phyloP scores from a whole-genome alignment of 495 filamentous ascomycete species.

The Hyaloscypha bicolor region DNA sequence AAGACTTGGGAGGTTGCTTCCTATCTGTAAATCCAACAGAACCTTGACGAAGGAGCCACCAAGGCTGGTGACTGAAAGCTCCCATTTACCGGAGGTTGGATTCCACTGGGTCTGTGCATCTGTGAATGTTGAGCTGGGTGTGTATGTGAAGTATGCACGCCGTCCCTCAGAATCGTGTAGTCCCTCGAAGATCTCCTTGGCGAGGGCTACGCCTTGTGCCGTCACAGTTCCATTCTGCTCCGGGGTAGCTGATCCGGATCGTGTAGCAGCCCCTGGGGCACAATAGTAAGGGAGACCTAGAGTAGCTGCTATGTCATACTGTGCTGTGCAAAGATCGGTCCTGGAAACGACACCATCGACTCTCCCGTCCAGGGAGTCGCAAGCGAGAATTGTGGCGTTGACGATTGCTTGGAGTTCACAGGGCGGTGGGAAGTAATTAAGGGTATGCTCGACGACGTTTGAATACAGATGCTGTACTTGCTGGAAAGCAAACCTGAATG shows the following conservation, averaged over 20 bases:
- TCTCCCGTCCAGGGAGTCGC: constrained; percentile 44
- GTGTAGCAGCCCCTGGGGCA: constrained; percentile 35
- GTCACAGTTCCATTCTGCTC: constrained; percentile 49
- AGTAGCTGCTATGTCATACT: constrained; percentile 46
- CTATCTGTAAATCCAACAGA: constrained; percentile 40
- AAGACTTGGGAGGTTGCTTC: constrained; percentile 38
- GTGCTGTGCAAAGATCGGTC: constrained; percentile 52
- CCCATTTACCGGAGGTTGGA: constrained; percentile 40
- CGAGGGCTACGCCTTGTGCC: constrained; percentile 42
- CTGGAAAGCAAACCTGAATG: constrained; percentile 52
- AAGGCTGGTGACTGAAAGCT: constrained; percentile 37
- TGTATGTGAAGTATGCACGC: constrained; percentile 50
- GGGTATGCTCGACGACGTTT: constrained; percentile 45
- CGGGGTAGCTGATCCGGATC: constrained; percentile 32
- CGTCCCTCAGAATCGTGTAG: constrained; percentile 46
- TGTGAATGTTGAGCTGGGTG: constrained; percentile 42
- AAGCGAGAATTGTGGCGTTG: constrained; percentile 35
- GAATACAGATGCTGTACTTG: constrained; percentile 51
- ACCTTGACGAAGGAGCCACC: constrained; percentile 43
- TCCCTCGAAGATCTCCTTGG: constrained; percentile 44
- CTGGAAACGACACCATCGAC: constrained; percentile 52
- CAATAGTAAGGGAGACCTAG: constrained; percentile 54
- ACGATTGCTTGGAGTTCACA: constrained; percentile 38
- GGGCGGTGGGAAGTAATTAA: constrained; percentile 49
- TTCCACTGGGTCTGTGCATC: constrained; percentile 50